Evolutionary conservation across 257 asterid species (phyloP), one percentile per base, ranked within the genome.

Genomic region (Solanum corneliomulleri): DNA sequence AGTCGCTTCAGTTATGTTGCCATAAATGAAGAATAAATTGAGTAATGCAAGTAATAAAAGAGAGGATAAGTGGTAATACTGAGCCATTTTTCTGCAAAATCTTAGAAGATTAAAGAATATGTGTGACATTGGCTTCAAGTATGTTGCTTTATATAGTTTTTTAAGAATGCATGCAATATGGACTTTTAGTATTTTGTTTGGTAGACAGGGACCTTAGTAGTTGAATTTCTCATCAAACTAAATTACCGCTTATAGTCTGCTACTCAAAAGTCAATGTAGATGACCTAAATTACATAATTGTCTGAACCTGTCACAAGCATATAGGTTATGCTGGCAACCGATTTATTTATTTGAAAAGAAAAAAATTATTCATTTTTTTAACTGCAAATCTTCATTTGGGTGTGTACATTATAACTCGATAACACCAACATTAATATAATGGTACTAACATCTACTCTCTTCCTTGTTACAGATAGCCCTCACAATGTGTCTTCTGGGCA

Each of bases 181-280:
- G 45, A 69, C n/a, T 86, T 15, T 9, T 9, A 14, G 68, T 42
- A 49, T 66, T 33, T 60, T 23, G 47, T 76, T 89, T 88, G 91
- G 78, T 91, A 78, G 41, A 85, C 42, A 89, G 39, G 11, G 33
- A 45, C 76, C 56, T 45, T 25, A 62, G 78, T 88, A 45, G 93
- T 86, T 91, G 89, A 91, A 88, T 86, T 37, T 78, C 90, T 88
- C 85, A 91, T 76, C 90, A 29, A 86, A 12, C 77, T 77, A 58
- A 58, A 20, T 58, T 56, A 56, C 64, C 18, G 58, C 69, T 60
- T 42, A 27, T 25, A 52, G 66, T 45, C 41, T 29, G 69, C 29
- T 35, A 14, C 25, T 13, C 6, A 5, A 41, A 47, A n/a, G 45
- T 49, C 85, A 27, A 10, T 47, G 1, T 80, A n/a, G 85, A 27